Base-by-base conservation (phyloP, 495 filamentous ascomycete species). In the Cladorrhinum samala region DNA sequence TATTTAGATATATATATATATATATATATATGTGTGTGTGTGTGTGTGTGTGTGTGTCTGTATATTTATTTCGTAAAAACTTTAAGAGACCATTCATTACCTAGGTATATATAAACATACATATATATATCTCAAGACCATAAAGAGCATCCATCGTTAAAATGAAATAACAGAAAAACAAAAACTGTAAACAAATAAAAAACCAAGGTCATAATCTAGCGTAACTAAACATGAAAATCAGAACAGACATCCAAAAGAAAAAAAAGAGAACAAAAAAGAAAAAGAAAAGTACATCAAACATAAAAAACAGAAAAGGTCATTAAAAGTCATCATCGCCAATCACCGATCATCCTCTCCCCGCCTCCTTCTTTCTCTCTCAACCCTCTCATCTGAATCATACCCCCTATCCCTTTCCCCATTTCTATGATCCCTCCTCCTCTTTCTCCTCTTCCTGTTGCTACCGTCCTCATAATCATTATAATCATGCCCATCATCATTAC, bases 381-480 rank as follows among this genome's bases (percentile, higher is more conserved):
- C 27, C 27, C 27, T 11, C 11, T 33, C 27, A 33, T 33, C 27
- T 11, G 27, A 33, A 52, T 37, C 41, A 49, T 47, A 50, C 16
- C 48, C 53, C 53, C 53, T 53, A 24, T 38, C 42, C 40, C 48
- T 53, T 30, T 49, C 24, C 49, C 48, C 11, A 33, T 11, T 33
- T 33, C 27, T 55, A 24, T 38, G 25, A 19, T 45, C 45, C 16
- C 43, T 55, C 20, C 39, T 50, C 17, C 40, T 48, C 36, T 44
- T 51, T 27, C 55, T 59, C 33, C 58, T 33, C n/a, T 46, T 56
- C 45, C 49, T 16, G 14, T 58, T 54, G 36, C 55, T 41, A 37
- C 60, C 41, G 50, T 62, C 53, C 16, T 44, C 38, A 30, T 62
- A 48, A 14, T 62, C 59, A 33, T 58, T 46, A 17, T 50, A 43